Base-by-base conservation (phyloP, 75 land plant genomes). In the Ceratopteris richardii region DNA sequence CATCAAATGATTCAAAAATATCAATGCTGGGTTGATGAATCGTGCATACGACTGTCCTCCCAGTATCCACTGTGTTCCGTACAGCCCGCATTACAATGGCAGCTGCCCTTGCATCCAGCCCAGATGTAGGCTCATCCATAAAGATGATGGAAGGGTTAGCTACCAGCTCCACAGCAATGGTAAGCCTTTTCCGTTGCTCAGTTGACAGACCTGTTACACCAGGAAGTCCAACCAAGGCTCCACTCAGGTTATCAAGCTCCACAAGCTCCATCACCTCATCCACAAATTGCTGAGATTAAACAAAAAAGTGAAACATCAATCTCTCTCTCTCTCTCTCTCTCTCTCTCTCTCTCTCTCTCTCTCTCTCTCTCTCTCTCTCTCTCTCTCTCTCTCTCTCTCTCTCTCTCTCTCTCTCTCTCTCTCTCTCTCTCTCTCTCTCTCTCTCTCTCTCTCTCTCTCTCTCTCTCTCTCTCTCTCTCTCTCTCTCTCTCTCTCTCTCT, bases 121-220 rank as follows among this genome's bases (percentile, higher is more conserved):
- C 72, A 33, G 68, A 63, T 2, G 72, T 70, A 31, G 72, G 72
- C 51, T 70, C 72, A 36, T 70, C 72, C 72, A 70, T 70, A 47
- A 70, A 70, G 44, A 70, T 70, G 4, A 70, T 70, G n/a, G 72
- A 70, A 18, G 69, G 69, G 44, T 70, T 70, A 13, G 72, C 67
- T 0, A 70, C 72, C 17, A 70, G 26, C 51, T 70, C 72, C 22
- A 70, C 72, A 0, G 72, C 72, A 18, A 70, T 70, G 18, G 72
- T 70, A n/a, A 70, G 60, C 2, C 72, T 69, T 50, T 70, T 70
- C 30, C 72, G 23, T 31, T 70, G 72, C 60, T 70, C 72, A 0
- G 72, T 70, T 24, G 72, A 70, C 51, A 70, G 33, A 13, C 72
- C 72, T 0, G 59, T 44, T 12, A 70, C 67, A 9, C 72, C 72